These are phyloP conservation scores for Apiotrichum veenhuisii DNA, from an alignment of 1,284 basidiomycete genomes.

Conservation along the genomic window DNA sequence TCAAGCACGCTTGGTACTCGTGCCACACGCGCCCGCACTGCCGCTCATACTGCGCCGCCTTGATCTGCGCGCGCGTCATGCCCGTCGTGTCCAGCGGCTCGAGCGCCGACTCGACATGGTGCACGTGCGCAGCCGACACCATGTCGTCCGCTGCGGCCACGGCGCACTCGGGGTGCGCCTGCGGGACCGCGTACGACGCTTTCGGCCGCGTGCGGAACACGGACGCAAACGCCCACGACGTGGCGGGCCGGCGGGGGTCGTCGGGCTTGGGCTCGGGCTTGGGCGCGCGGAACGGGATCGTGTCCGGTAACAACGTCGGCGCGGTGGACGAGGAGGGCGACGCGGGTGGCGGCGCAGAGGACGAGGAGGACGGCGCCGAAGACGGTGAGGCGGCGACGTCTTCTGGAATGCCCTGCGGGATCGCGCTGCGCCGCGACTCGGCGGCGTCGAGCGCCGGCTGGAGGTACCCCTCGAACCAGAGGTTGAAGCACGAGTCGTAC, in stretches of 20 bases:
- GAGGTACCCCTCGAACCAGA: conserved; percentile 93
- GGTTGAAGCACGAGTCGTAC: conserved; percentile 92
- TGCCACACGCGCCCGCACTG: conserved; percentile 78
- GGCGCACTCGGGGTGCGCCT: neutral
- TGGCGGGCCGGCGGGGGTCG: conserved; percentile 6
- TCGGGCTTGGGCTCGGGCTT: neutral
- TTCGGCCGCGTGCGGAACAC: conserved; percentile 26
- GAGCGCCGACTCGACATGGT: conserved; percentile 4
- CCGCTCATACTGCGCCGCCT: conserved; percentile 72
- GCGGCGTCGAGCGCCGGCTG: conserved; percentile 57
- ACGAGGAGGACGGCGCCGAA: conserved; percentile 6
- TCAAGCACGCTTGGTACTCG: conserved; percentile 73
- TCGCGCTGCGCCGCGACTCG: conserved; percentile 10
- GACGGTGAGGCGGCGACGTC: neutral
- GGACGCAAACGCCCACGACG: conserved; percentile 23
- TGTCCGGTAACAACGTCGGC: neutral
- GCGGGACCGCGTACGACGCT: neutral
- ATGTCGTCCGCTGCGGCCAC: conserved; percentile 15
- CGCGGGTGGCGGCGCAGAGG: conserved; percentile 4
- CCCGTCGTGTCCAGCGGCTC: conserved; percentile 35
- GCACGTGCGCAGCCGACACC: conserved; percentile 15
- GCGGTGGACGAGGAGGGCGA: neutral
- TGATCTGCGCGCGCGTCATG: conserved; percentile 42
- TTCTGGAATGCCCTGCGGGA: conserved; percentile 3
- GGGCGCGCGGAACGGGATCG: neutral